Conservation (phyloP, 1,284 basidiomycete species). For the Papiliotrema laurentii region DNA sequence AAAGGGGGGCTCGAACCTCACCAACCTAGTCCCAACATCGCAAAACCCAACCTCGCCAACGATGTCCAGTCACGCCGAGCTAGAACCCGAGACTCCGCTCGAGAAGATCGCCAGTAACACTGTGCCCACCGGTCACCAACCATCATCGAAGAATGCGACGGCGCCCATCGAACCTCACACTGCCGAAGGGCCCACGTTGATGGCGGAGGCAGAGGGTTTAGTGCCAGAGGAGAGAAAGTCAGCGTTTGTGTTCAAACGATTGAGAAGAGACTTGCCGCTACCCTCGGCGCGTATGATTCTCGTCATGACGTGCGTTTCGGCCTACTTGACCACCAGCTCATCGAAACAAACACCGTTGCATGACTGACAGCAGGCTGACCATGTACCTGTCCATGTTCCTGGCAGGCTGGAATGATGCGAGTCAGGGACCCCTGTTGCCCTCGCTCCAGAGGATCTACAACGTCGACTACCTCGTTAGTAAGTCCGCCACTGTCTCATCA, state of each 20-base stretch:
- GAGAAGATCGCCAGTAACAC: slow-evolving; percentile 1
- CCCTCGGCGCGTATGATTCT: slow-evolving; percentile 12
- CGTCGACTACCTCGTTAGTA: slow-evolving; percentile 38
- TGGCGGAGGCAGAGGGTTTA: neutral
- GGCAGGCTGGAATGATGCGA: slow-evolving; percentile 61
- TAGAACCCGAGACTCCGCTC: neutral
- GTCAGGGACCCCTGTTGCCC: slow-evolving; percentile 60
- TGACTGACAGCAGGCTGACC: slow-evolving; percentile 5
- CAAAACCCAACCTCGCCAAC: no score
- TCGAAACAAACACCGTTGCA: neutral
- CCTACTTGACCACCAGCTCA: slow-evolving; percentile 6
- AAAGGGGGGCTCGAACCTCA: no score
- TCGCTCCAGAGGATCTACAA: slow-evolving; percentile 55
- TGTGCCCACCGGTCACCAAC: neutral
- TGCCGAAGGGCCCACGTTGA: slow-evolving; percentile 1
- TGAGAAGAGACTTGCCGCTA: slow-evolving; percentile 20
- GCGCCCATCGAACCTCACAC: slow-evolving; percentile 8
- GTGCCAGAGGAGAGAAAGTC: neutral
- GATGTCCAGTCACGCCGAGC: neutral
- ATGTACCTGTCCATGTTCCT: slow-evolving; percentile 45
- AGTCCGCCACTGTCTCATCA: slow-evolving; percentile 32
- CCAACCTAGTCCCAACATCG: no score
- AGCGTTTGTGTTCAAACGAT: slow-evolving; percentile 14
- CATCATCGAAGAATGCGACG: neutral
- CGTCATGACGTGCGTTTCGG: slow-evolving; percentile 26